Percentiles rank a stretch among this genome's conserved stretches.
Evolutionary conservation across 2,329 filamentous ascomycete genomes (phyloP).

Genomic region (Fusarium stilboides): DNA sequence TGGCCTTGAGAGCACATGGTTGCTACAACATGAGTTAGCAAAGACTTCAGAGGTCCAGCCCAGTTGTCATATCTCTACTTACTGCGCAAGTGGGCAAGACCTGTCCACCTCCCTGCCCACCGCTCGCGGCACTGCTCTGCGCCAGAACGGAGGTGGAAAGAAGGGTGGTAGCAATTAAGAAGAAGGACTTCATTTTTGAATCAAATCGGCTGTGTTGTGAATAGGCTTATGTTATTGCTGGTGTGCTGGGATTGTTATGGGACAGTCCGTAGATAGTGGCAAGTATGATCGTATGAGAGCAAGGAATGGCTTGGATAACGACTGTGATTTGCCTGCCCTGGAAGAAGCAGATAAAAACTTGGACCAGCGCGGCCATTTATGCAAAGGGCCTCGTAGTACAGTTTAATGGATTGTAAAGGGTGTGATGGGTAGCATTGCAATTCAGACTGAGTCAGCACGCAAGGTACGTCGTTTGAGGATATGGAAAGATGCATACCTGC

Average conservation of each 20-base stretch:
- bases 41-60: background rate
- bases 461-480: background rate
- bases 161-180: conserved; percentile 1
- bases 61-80: background rate
- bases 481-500: background rate
- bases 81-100: conserved; percentile 17
- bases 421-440: background rate
- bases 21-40: conserved; percentile 11
- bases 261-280: background rate
- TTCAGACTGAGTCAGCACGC: background rate
- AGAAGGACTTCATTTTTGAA: conserved; percentile 22
- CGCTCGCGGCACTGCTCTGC: background rate
- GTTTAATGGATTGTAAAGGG: background rate
- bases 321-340: background rate
- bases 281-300: too few relatives aligned
- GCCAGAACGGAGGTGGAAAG: conserved; percentile 15
- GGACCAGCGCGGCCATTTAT: background rate
- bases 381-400: background rate
- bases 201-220: too few relatives aligned
- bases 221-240: background rate
- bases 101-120: background rate
- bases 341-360: rapidly evolving
- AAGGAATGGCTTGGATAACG: background rate
- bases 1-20: conserved; percentile 17
- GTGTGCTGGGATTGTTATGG: background rate